Percentiles rank a stretch among this genome's conserved stretches.
These are phyloP conservation scores for Diaporthe citriasiana DNA, from an alignment of 2,329 filamentous ascomycete genomes.

Conservation along the genomic window DNA sequence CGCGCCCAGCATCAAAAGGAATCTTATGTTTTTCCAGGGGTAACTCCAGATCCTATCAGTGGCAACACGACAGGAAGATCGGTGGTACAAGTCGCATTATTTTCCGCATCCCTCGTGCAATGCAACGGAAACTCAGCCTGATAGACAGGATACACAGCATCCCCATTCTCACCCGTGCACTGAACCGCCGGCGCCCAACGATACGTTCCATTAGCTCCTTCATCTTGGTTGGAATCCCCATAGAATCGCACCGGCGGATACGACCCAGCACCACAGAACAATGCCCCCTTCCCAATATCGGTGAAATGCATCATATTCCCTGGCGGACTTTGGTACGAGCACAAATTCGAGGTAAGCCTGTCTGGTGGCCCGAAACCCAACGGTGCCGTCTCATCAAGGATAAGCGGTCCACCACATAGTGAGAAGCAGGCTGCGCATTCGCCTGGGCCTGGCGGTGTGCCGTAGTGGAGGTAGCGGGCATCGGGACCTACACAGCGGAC, in stretches of 20 bases:
- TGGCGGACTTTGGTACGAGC: conserved; percentile 20
- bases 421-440: conserved; percentile 17
- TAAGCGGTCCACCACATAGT: background rate
- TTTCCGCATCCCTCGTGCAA: conserved; percentile 18
- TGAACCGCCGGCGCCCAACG: conserved; percentile 2
- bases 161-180: background rate
- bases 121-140: conserved; percentile 16
- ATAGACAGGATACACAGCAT: conserved; percentile 1
- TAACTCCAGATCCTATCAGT: background rate
- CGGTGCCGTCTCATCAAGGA: conserved; percentile 4
- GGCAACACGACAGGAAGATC: conserved; percentile 17
- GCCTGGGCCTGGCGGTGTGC: conserved; percentile 17
- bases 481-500: conserved; percentile 9
- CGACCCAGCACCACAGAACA: conserved; percentile 32
- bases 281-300: conserved; percentile 33
- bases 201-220: background rate
- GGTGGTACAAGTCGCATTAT: conserved; percentile 26
- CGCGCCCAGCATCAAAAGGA: background rate
- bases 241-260: conserved; percentile 21
- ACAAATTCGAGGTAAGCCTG: conserved; percentile 28
- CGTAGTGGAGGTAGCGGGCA: conserved; percentile 35
- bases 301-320: conserved; percentile 7
- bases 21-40: background rate
- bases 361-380: conserved; percentile 37
- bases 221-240: conserved; percentile 36